Evolutionary conservation across 2,329 filamentous ascomycete genomes (phyloP), one percentile per base, ranked within the genome.

Genomic region (Talaromyces funiculosus): DNA sequence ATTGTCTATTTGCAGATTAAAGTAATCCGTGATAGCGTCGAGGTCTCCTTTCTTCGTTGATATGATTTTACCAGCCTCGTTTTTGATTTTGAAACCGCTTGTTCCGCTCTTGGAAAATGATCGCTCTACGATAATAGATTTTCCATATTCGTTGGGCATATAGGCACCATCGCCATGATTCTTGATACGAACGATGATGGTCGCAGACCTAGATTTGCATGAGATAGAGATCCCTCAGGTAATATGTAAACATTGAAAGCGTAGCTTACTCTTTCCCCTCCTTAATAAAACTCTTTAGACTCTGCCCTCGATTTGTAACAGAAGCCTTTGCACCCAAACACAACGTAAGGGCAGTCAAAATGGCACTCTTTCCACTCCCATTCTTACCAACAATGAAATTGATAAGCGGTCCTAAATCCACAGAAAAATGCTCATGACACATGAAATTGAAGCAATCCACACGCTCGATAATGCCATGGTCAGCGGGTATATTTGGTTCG

Each of bases 321-420:
- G 90, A 90, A 1, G 94, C 92, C 74, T 97, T 97, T 20, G 90
- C 93, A 62, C 94, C 94, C n/a, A 99, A 81, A 69, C 94, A 97
- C 35, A 99, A 82, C 0, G 92, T 96, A 65, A 99, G 85, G 4
- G 92, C 94, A 0, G 94, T 97, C 29, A 99, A 78, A 14, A 97
- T 89, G 2, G 94, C 94, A 73, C 94, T 99, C 78, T 99, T 99
- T 37, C 94, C 94, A 71, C 93, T 97, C 33, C 94, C 94, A 71
- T 99, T 99, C 73, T 96, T 92, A 16, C 94, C 94, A 59, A 97
- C 92, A 63, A 99, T 92, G 75, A 99, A 99, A 75, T 99, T 99
- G 74, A 99, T 95, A 38, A 97, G 80, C 0, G 94, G 94, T 0
- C 94, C 94, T n/a, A 99, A 81, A 60, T 89, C 84, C 62, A 96